Evolutionary conservation across 129 eudicot genomes (phyloP), one percentile per base, ranked within the genome.

Genomic region (Glebionis coronaria): DNA sequence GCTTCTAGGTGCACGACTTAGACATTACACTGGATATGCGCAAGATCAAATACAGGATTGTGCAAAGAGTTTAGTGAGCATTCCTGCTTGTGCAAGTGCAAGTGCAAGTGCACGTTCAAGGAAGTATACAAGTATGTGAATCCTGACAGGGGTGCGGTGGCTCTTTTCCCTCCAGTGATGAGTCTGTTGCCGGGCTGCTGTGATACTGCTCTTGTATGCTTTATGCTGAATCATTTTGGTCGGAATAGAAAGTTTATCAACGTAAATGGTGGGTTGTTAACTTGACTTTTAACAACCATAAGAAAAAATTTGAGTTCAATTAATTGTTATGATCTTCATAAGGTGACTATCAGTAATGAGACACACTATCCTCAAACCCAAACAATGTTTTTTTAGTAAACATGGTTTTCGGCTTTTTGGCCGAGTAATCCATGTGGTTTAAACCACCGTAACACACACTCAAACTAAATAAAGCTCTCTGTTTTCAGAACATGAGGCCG

Each of bases 1-100:
- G 97, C 88, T 5, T 92, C 97, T 14, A 71, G 94, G 23, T 83
- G 87, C 68, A 84, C 87, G 27, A 0, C 83, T 93, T 13, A 75
- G 65, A 73, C 83, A 83, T 70, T n/a, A 93, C 74, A 93, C 96
- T 0, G 92, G 97, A 61, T 93, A 78, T 67, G 42, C 73, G 1
- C 88, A 93, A 58, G 84, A 81, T 67, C 67, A 88, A 55, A 67
- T 92, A 25, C 76, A 67, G 96, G 85, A 80, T 9, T 82, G 91
- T 63, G 87, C 81, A 19, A 85, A 74, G 73, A 63, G 51, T 68
- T 73, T 85, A 81, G 78, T 82, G 31, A 66, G 45, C 18, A 76
- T 63, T 67, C 91, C 82, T 54, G 76, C 71, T 2, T 65, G 76
- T 63, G 79, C 76, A 61, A 74, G 79, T 45, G 86, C 81, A 44